A percentile compares a stretch with the other conserved stretches of the same genome.
These are phyloP conservation scores for Inga laurina DNA, from an alignment of 306 rosid species.

Conservation along the genomic window DNA sequence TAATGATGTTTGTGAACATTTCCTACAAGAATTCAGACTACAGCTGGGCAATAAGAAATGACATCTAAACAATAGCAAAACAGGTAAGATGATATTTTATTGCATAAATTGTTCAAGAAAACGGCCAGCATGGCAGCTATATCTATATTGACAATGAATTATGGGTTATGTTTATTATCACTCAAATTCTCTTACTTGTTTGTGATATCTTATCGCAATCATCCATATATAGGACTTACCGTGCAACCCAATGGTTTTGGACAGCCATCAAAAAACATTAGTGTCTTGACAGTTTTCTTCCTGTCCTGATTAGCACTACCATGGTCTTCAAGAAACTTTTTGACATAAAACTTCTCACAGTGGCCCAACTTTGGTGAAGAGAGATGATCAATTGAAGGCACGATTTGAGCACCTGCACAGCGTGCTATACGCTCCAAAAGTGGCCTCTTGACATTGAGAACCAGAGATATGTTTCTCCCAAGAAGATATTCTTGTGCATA, in stretches of 20 bases:
- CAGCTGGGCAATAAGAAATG: conserved; percentile 7
- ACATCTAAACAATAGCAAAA: conserved; percentile 4
- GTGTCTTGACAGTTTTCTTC: conserved; percentile 75
- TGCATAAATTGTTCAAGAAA: neutral
- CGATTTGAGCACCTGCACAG: conserved; percentile 90
- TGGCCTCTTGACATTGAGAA: conserved; percentile 84
- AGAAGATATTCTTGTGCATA: conserved; percentile 94
- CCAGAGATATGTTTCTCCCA: conserved; percentile 83
- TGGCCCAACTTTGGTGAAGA: conserved; percentile 79
- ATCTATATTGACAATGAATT: neutral
- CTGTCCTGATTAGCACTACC: conserved; percentile 61
- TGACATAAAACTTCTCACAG: conserved; percentile 84
- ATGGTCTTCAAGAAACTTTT: conserved; percentile 76
- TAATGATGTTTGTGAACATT: conserved; percentile 33
- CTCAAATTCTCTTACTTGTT: neutral
- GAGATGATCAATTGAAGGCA: conserved; percentile 83
- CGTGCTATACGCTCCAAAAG: conserved; percentile 92
- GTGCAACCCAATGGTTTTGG: conserved; percentile 97
- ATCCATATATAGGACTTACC: conserved; percentile 56
- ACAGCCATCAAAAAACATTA: conserved; percentile 98
- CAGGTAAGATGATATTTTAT: neutral
- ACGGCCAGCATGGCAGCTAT: neutral
- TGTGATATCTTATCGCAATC: neutral
- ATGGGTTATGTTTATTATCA: conserved; percentile 20
- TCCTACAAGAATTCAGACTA: conserved; percentile 21